Base-by-base conservation (phyloP, 805 yeast species). In the Pichia kluyveri region DNA sequence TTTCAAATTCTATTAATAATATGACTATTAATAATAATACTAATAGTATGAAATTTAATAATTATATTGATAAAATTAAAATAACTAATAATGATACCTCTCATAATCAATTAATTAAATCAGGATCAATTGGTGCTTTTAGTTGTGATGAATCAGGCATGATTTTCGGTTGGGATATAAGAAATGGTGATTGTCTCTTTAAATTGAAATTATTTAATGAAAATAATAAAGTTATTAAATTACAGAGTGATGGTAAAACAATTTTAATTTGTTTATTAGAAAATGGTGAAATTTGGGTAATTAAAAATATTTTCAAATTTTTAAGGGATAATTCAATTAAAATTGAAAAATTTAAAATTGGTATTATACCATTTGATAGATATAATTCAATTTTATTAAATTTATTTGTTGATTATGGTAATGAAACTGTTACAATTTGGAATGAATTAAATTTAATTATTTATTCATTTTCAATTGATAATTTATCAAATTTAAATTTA, bases 341-440 rank as follows among this genome's bases (percentile, higher is more conserved):
- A 18, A 8, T 53, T 51, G 0, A 18, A 43, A 27, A 36, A 49
- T 11, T 32, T 31, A 23, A 48, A 41, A 42, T 38, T 54, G 43
- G 50, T 38, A 34, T 34, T 14, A 14, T 34, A 14, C 37, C 37
- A 34, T 34, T 34, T 5, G 37, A 34, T 34, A 34, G 37, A 34
- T 34, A 34, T 34, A 15, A 34, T 34, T 34, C 37, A 14, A 34
- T 34, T 10, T 14, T 18, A 15, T 14, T 15, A 34, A 45, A 47
- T 41, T 45, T 63, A 54, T 31, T 46, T 10, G 60, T 65, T 28
- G 70, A 67, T 54, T 66, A 61, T 47, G 69, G 69, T 4, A 60
- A 56, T 18, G 40, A 55, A 37, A 56, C 58, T 39, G 47, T 63
- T 9, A 48, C 61, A 4, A 18, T 62, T 11, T 50, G 60, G 41